Conservation (phyloP, 352 stramenopile genomes). For the Pythium sp. region DNA sequence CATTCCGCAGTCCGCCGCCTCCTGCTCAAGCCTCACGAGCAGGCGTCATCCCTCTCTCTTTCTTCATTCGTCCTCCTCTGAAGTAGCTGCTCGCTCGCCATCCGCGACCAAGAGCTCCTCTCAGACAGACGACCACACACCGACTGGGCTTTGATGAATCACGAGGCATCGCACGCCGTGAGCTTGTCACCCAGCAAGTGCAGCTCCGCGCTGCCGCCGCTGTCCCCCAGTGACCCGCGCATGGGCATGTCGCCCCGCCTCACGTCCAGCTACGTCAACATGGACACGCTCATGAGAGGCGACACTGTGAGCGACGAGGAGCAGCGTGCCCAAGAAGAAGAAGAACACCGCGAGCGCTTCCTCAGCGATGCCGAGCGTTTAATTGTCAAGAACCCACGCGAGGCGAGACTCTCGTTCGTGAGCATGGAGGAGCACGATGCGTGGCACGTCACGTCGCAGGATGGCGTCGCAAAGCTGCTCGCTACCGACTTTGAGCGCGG, state of each 20-base stretch:
- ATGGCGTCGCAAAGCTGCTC: neutral
- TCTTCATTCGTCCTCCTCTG: neutral
- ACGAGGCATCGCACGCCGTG: neutral
- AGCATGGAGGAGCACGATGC: constrained; percentile 36
- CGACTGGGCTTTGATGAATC: constrained; percentile 2
- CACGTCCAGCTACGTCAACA: constrained; percentile 14
- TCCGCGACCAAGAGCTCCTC: neutral
- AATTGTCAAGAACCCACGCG: constrained; percentile 44
- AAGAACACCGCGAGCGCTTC: constrained; percentile 48
- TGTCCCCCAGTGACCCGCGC: constrained; percentile 18
- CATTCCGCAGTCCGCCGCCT: neutral
- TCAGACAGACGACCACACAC: neutral
- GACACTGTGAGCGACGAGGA: neutral
- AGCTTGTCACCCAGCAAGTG: neutral
- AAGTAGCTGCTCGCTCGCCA: neutral
- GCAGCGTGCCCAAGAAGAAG: constrained; percentile 8
- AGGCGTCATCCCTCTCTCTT: neutral
- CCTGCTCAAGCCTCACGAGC: neutral
- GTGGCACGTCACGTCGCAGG: neutral
- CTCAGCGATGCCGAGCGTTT: constrained; percentile 58
- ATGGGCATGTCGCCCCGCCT: constrained; percentile 19
- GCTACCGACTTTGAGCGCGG: neutral
- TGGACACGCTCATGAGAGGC: neutral
- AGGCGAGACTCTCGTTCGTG: constrained; percentile 43
- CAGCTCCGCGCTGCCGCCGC: neutral